These are phyloP conservation scores for Pythium plurisporium DNA, from an alignment of 352 stramenopile genomes.

Conservation along the genomic window DNA sequence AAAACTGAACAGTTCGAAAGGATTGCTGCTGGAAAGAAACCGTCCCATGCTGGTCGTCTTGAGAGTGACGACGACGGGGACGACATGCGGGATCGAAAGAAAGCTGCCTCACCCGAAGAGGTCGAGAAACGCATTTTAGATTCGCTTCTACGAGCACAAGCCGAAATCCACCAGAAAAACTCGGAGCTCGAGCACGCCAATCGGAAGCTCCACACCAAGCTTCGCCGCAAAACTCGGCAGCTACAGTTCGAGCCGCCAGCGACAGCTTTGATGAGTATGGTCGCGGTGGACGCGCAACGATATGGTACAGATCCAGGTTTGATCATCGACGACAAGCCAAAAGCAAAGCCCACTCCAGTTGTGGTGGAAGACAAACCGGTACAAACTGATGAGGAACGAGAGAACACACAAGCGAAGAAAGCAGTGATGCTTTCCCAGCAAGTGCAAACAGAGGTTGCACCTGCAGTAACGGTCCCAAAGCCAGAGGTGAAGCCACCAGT, in stretches of 20 bases:
- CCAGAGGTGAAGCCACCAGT: slow-evolving; percentile 5
- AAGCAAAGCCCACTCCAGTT: background rate
- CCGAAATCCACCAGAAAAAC: slow-evolving; percentile 62
- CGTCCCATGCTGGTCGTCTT: slow-evolving; percentile 37
- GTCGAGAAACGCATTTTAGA: slow-evolving; percentile 59
- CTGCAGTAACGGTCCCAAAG: background rate
- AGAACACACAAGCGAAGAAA: background rate
- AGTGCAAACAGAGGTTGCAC: slow-evolving; percentile 28
- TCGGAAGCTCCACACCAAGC: slow-evolving; percentile 44
- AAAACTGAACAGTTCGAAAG: slow-evolving; percentile 36
- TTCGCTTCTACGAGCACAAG: slow-evolving; percentile 49
- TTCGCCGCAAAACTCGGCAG: slow-evolving; percentile 32
- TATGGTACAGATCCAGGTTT: slow-evolving; percentile 58
- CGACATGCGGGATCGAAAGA: background rate
- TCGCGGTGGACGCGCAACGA: slow-evolving; percentile 49
- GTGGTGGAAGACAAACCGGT: slow-evolving; percentile 45
- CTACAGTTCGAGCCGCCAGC: slow-evolving; percentile 21
- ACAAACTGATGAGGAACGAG: slow-evolving; percentile 49
- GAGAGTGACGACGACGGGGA: slow-evolving; percentile 40
- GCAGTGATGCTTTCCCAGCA: slow-evolving; percentile 9
- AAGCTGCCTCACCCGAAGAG: slow-evolving; percentile 18
- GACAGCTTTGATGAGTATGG: slow-evolving; percentile 44
- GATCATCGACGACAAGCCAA: slow-evolving; percentile 2
- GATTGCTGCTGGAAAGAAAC: slow-evolving; percentile 12
- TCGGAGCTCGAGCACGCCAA: slow-evolving; percentile 56